These are phyloP conservation scores for Pseudocercospora cruenta DNA, from an alignment of 2,329 filamentous ascomycete species.

Conservation along the genomic window DNA sequence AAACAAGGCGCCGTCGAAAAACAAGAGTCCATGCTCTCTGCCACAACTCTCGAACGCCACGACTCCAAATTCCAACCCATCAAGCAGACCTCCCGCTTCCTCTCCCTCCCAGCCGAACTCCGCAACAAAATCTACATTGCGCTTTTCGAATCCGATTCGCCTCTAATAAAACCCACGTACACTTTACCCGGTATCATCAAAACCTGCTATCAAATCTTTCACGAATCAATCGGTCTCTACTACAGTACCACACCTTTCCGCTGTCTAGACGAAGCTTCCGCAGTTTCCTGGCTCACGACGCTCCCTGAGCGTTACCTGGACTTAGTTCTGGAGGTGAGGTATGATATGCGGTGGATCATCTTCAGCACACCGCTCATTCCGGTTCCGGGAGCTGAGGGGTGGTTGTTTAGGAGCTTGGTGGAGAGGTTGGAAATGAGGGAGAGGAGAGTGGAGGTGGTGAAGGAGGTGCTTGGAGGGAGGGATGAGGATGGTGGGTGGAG, in stretches of 20 bases:
- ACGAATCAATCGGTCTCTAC: constrained; percentile 23
- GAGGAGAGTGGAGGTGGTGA: constrained; percentile 16
- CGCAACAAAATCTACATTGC: constrained; percentile 25
- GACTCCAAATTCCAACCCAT: background rate
- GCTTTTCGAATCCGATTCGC: constrained; percentile 16
- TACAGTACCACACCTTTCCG: constrained; percentile 21
- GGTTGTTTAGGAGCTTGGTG: constrained; percentile 17
- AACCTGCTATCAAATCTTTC: constrained; percentile 18
- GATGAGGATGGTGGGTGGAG: background rate
- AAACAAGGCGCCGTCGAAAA: too few relatives aligned
- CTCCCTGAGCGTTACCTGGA: constrained; percentile 13
- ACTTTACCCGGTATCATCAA: constrained; percentile 21
- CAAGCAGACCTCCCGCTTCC: constrained; percentile 13
- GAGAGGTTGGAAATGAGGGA: constrained; percentile 16
- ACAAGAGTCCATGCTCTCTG: background rate
- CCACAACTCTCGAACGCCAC: background rate
- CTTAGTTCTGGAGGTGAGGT: constrained; percentile 20
- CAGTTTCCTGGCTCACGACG: constrained; percentile 20
- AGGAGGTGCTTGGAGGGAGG: background rate
- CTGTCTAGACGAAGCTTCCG: constrained; percentile 24
- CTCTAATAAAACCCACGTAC: constrained; percentile 25
- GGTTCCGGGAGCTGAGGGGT: constrained; percentile 22
- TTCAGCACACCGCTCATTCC: constrained; percentile 26
- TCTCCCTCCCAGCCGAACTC: constrained; percentile 26
- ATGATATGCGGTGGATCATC: constrained; percentile 28